Evolutionary conservation across 208 protist genomes (phyloP), one percentile per base, ranked within the genome.

Genomic region (Strigomonas galati): DNA sequence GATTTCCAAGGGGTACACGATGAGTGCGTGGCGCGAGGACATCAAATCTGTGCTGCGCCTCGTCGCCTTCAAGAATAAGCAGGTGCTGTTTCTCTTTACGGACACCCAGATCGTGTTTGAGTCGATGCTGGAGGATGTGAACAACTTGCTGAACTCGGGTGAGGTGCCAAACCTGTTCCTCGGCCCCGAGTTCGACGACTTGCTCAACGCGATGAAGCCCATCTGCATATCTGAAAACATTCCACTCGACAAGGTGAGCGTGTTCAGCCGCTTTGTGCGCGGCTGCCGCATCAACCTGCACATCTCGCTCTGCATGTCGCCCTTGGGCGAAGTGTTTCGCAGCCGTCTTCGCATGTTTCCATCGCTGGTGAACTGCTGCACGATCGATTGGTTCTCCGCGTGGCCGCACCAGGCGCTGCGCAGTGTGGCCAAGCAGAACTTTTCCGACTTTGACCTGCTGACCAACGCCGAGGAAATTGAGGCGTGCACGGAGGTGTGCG

Each of bases 321-420:
- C 98, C 10, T 76, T 98, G 23, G 96, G 97, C 69, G 96, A 98
- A 70, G 67, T 84, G 3, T 99, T 99, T 85, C 85, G 97, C 31
- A 92, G 73, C 32, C 84, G 98, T 28, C 86, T 99, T 14, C 89
- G 98, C 65, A 98, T 98, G 91, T 99, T 99, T 78, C 98, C 98
- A 4, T 97, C 98, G 2, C 77, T 99, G 5, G 96, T 99, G 44
- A 99, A 98, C 72, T 99, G 97, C 82, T 99, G 97, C 73, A 99
- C 98, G 0, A 99, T 99, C 71, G 98, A 99, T 74, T 99, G 98
- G 98, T 99, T 99, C 76, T 85, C 86, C 15, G 89, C 91, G 49
- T 99, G 98, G 98, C 97, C 97, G 27, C 77, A 85, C 31, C 89
- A 99, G 65, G 97, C 98, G 17, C 82, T 99, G 17, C 62, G 72